Evolutionary conservation across 2,329 filamentous ascomycete genomes (phyloP), one percentile per base, ranked within the genome.

Genomic region (Talaromyces sp.): DNA sequence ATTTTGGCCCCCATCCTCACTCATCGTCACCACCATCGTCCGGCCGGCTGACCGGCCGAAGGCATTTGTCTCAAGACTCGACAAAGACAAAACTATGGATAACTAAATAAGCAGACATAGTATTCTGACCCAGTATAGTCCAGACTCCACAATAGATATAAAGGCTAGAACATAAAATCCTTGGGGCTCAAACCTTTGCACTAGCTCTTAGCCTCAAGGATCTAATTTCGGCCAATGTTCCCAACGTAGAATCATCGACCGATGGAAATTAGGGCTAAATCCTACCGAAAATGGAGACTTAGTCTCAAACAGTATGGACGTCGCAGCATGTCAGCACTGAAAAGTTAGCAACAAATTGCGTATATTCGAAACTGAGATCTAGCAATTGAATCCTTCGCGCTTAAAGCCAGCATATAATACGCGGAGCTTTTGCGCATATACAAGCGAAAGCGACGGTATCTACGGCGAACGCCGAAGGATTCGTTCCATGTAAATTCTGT

Each of bases 341-440:
- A 11, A 12, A 11, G 16, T 7, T 46, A 23, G 44, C 21, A 46
- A 46, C 25, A 25, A 46, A 16, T 5, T 46, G 7, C 46, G 12
- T 28, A 48, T 28, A 48, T 48, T 7, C 3, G 23, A 48, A 14
- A 14, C 9, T 6, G 23, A n/a, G 28, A 28, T 2, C 16, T 50
- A 28, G 46, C 5, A 57, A 16, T 23, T 16, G 33, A 57, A 57
- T 57, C 55, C 55, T 42, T 57, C 37, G 35, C 55, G 37, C 55
- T 42, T 42, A 42, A 31, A n/a, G 25, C 12, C 23, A 31, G 25
- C 14, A 16, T 16, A 12, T 28, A 6, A 23, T 46, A 50, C 23
- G 25, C 16, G 25, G 6, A 3, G 3, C n/a, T 31, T 11, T 31
- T 50, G 46, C 25, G 23, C 11, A 16, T 14, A 25, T 28, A 44